phyloP scores from a whole-genome alignment of 371 early-diverging fungal species.

The Batrachochytrium dendrobatidis region DNA sequence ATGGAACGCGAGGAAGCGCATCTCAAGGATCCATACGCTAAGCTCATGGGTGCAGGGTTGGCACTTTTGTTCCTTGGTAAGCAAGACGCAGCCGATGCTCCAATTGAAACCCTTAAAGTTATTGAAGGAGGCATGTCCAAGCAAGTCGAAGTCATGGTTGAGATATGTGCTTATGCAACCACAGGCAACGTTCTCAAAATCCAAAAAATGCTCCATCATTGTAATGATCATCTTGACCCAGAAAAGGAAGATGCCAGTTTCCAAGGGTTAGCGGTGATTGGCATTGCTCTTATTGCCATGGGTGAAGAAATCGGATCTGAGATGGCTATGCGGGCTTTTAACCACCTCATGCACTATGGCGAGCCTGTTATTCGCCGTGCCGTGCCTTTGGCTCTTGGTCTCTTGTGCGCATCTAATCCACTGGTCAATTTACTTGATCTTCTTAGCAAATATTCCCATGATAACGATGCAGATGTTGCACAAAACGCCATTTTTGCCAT shows the following conservation, averaged over 20 bases:
- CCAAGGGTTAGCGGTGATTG: slow-evolving; percentile 94
- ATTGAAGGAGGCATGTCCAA: slow-evolving; percentile 87
- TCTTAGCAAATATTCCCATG: slow-evolving; percentile 92
- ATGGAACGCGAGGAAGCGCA: slow-evolving; percentile 86
- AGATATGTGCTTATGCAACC: slow-evolving; percentile 71
- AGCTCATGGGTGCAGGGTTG: slow-evolving; percentile 89
- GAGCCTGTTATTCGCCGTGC: slow-evolving; percentile 87
- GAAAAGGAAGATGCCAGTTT: slow-evolving; percentile 66
- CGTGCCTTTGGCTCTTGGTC: slow-evolving; percentile 91
- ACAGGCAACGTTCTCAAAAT: slow-evolving; percentile 95
- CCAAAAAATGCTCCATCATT: slow-evolving; percentile 90
- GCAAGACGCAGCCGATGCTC: slow-evolving; percentile 83
- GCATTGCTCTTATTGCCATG: slow-evolving; percentile 91
- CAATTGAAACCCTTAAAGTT: slow-evolving; percentile 88
- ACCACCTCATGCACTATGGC: slow-evolving; percentile 98
- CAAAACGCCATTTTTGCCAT: slow-evolving; percentile 95
- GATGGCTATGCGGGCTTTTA: slow-evolving; percentile 91
- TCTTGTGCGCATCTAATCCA: slow-evolving; percentile 95
- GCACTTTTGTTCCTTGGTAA: slow-evolving; percentile 83
- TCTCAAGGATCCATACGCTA: slow-evolving; percentile 72
- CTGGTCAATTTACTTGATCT: slow-evolving; percentile 86
- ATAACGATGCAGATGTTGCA: slow-evolving; percentile 90
- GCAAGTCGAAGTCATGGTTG: slow-evolving; percentile 79
- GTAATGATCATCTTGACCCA: slow-evolving; percentile 87
- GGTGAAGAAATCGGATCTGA: slow-evolving; percentile 95